phyloP scores from a whole-genome alignment of 352 stramenopile species.

The Phytophthora ramorum region DNA sequence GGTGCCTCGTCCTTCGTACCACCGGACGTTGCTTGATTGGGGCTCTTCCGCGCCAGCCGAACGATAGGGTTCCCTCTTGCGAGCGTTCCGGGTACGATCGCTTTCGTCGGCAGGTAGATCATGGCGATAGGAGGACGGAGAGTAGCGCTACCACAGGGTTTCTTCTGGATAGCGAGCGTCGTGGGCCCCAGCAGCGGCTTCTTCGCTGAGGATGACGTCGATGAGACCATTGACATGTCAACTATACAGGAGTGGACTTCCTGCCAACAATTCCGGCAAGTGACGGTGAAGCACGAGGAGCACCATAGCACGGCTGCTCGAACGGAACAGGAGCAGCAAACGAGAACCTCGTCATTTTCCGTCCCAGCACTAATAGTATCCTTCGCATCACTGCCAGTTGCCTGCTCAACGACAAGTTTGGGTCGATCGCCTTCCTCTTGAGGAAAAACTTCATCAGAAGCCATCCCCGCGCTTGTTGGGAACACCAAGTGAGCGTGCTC shows the following conservation, averaged over 20 bases:
- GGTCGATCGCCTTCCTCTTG: background rate
- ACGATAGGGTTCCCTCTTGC: slow-evolving; percentile 20
- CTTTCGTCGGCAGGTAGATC: slow-evolving; percentile 68
- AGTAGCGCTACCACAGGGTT: slow-evolving; percentile 11
- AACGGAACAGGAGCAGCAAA: slow-evolving; percentile 50
- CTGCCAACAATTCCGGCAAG: slow-evolving; percentile 61
- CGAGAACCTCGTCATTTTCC: slow-evolving; percentile 38
- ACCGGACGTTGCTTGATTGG: slow-evolving; percentile 14
- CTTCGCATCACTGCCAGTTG: too few relatives aligned
- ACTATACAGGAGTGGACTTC: slow-evolving; percentile 51
- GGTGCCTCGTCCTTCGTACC: slow-evolving; percentile 3
- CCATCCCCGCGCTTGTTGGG: background rate
- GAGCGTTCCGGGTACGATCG: slow-evolving; percentile 36
- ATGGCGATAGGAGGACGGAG: slow-evolving; percentile 45
- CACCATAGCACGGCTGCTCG: slow-evolving; percentile 63
- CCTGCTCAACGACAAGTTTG: background rate
- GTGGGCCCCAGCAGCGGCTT: slow-evolving; percentile 35
- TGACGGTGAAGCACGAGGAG: slow-evolving; percentile 66
- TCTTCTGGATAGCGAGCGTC: slow-evolving; percentile 33
- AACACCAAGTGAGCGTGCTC: slow-evolving; percentile 11
- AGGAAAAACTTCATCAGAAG: background rate
- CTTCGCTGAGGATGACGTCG: slow-evolving; percentile 2
- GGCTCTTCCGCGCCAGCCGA: slow-evolving; percentile 10
- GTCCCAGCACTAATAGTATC: background rate
- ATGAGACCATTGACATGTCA: slow-evolving; percentile 36